Evolutionary conservation across 208 protist genomes (phyloP).

Genomic region (Angomonas ambiguus): DNA sequence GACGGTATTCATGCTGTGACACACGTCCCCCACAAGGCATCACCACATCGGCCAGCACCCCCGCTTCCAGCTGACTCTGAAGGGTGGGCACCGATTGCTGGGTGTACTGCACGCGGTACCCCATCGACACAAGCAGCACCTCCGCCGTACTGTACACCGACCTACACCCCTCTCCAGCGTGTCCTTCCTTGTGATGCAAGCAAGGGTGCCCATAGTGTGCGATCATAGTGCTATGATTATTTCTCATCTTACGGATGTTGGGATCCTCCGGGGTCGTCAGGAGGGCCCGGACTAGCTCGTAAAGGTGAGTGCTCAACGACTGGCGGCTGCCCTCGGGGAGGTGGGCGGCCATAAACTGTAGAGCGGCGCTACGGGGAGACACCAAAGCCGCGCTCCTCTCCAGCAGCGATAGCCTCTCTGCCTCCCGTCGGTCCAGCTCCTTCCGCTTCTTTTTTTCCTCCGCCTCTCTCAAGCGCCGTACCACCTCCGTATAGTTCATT

Average conservation of each 20-base stretch:
- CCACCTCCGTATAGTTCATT: constrained; percentile 18
- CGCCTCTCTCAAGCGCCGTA: constrained; percentile 17
- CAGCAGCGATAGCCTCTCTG: constrained; percentile 24
- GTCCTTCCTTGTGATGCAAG: neutral
- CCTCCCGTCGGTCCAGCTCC: constrained; percentile 33
- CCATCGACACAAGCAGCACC: constrained; percentile 56
- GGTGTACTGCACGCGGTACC: constrained; percentile 72
- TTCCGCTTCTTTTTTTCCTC: constrained; percentile 34
- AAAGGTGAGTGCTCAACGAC: constrained; percentile 20
- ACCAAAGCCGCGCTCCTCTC: neutral
- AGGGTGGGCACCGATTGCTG: constrained; percentile 20
- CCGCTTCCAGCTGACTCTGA: constrained; percentile 10
- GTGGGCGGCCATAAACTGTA: constrained; percentile 10
- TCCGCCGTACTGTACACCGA: constrained; percentile 27
- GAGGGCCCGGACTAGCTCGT: constrained; percentile 43
- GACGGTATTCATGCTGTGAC: constrained; percentile 33
- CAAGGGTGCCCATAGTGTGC: constrained; percentile 66
- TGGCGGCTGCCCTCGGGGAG: constrained; percentile 22
- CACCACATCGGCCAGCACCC: constrained; percentile 13
- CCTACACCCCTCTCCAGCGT: constrained; percentile 29
- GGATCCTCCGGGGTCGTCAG: constrained; percentile 64
- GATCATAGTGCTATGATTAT: constrained; percentile 67
- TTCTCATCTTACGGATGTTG: constrained; percentile 68
- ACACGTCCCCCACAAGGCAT: constrained; percentile 62
- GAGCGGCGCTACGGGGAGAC: neutral